A percentile compares a stretch with the other conserved stretches of the same genome.
Evolutionary conservation across 306 rosid genomes (phyloP).

Genomic region (Rosa chinensis): DNA sequence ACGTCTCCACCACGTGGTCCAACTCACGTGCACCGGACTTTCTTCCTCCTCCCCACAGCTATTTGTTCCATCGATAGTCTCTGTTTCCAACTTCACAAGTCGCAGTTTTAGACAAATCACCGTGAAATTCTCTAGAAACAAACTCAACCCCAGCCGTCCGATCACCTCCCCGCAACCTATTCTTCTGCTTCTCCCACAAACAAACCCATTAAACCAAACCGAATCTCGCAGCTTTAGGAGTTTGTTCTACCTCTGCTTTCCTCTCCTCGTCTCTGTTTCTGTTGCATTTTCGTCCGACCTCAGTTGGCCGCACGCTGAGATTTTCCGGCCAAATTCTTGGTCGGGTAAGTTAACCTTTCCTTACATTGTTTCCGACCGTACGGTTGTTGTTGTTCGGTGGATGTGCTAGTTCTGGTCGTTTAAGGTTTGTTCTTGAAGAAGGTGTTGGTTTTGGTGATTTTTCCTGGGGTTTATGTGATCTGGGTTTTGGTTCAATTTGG

Average conservation of each 20-base stretch:
- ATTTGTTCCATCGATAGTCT: not conserved
- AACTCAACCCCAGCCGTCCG: conserved; percentile 15
- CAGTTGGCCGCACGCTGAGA: not conserved
- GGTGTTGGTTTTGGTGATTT: not conserved
- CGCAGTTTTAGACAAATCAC: conserved; percentile 25
- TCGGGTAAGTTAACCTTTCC: conserved; percentile 36
- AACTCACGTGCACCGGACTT: conserved; percentile 13
- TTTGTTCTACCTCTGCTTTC: not conserved
- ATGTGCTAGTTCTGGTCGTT: not conserved
- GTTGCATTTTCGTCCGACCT: not conserved
- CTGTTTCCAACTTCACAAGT: conserved; percentile 19
- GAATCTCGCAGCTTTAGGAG: not conserved
- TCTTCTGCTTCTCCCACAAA: not conserved
- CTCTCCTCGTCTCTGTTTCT: not conserved
- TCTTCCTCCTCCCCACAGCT: not conserved
- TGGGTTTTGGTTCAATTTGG: not conserved
- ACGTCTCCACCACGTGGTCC: not conserved
- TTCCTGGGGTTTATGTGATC: not conserved
- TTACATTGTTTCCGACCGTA: not conserved
- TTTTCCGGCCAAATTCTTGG: conserved; percentile 28
- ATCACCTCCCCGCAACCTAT: not conserved
- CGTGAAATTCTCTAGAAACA: conserved; percentile 13
- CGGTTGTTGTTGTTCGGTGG: not conserved
- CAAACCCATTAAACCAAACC: not conserved
- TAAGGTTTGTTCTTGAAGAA: not conserved